Conservation (phyloP, 75 land plant genomes). For the Sequoia sempervirens region DNA sequence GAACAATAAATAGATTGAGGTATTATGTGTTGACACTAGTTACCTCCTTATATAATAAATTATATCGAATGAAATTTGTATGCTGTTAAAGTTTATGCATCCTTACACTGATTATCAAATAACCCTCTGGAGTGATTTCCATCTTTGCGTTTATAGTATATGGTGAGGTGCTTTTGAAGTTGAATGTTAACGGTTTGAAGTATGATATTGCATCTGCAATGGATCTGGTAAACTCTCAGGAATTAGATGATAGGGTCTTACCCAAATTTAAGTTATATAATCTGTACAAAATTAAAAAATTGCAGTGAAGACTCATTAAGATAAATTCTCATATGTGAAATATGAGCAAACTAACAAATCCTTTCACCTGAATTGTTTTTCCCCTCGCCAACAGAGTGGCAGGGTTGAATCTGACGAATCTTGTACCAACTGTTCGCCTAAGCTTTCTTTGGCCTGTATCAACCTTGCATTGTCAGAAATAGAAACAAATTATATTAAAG, state of each 20-base stretch:
- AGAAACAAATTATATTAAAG: constrained; percentile 2
- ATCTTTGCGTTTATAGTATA: constrained; percentile 17
- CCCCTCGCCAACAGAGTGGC: constrained; percentile 74
- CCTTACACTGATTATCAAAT: constrained; percentile 77
- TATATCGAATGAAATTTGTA: background rate
- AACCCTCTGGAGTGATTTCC: constrained; percentile 61
- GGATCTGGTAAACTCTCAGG: constrained; percentile 17
- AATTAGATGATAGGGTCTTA: background rate
- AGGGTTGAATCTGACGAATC: constrained; percentile 47
- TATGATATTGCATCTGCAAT: constrained; percentile 36
- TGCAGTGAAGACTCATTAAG: background rate
- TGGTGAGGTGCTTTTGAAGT: constrained; percentile 37
- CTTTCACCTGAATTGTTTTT: constrained; percentile 32
- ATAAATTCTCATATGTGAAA: background rate
- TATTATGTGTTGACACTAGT: background rate
- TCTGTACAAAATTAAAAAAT: background rate
- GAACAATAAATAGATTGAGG: background rate
- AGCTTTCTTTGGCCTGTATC: constrained; percentile 37
- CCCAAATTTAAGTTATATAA: background rate
- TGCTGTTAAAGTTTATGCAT: background rate
- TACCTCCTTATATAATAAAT: background rate
- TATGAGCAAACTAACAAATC: background rate
- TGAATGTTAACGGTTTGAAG: constrained; percentile 54
- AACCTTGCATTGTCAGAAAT: background rate
- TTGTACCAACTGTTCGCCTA: constrained; percentile 38